Conservation (phyloP, 768 basidiomycete species). For the Wakefieldia striispora region DNA sequence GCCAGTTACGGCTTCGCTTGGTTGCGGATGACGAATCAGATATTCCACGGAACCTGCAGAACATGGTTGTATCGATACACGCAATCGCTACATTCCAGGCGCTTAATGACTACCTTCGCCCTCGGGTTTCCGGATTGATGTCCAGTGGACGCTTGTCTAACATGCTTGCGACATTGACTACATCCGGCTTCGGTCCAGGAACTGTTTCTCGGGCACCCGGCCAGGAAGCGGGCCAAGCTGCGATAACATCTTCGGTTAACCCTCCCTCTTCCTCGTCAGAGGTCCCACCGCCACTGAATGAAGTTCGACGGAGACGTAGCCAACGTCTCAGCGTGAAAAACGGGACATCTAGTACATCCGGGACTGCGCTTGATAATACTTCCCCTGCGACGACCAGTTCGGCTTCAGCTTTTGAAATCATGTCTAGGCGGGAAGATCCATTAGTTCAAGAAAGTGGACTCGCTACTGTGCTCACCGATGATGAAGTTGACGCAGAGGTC, state of each 20-base stretch:
- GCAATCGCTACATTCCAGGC: conserved; percentile 98
- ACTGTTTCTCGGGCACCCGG: conserved; percentile 40
- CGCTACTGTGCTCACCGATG: conserved; percentile 77
- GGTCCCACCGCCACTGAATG: conserved; percentile 34
- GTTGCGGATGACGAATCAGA: conserved; percentile 89
- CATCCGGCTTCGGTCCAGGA: conserved; percentile 64
- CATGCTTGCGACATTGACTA: conserved; percentile 88
- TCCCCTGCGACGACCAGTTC: conserved; percentile 25
- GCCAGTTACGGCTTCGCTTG: conserved; percentile 85
- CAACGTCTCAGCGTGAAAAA: conserved; percentile 78
- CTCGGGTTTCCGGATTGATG: conserved; percentile 75
- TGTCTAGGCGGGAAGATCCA: conserved; percentile 43
- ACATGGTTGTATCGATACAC: conserved; percentile 95
- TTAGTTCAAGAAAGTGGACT: conserved; percentile 61
- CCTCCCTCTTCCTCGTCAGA: conserved; percentile 36
- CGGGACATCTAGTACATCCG: conserved; percentile 22
- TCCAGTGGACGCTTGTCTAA: conserved; percentile 68
- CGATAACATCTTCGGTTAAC: conserved; percentile 24
- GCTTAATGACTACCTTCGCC: conserved; percentile 92
- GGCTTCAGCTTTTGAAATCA: conserved; percentile 25
- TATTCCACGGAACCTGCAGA: conserved; percentile 80
- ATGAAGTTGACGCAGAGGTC: conserved; percentile 79
- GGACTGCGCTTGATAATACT: conserved; percentile 10
- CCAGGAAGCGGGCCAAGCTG: conserved; percentile 29
- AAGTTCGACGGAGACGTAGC: conserved; percentile 69